Percentiles rank a stretch among this genome's conserved stretches.
phyloP scores from a whole-genome alignment of 2,329 filamentous ascomycete genomes.

The Nigrograna mackinnonii region DNA sequence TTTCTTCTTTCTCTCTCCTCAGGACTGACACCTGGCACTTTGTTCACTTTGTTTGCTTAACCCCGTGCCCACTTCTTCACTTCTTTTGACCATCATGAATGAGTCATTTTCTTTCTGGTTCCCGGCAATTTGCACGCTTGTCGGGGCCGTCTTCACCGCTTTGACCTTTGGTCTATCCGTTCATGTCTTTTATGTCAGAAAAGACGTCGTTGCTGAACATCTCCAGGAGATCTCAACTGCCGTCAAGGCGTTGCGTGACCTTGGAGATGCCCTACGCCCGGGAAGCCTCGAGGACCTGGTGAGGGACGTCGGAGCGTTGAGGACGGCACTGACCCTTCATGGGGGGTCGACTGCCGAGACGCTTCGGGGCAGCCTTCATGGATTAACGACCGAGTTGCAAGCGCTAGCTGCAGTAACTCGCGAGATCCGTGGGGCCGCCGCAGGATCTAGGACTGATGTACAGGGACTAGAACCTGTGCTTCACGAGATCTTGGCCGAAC shows the following conservation, averaged over 20 bases:
- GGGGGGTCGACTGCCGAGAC: constrained; percentile 5
- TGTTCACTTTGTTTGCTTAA: background rate
- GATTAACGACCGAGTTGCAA: constrained; percentile 11
- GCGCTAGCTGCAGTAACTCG: constrained; percentile 6
- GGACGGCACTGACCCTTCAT: constrained; percentile 2
- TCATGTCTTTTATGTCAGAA: background rate
- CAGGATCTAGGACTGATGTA: constrained; percentile 7
- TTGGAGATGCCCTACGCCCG: background rate
- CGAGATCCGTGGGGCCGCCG: constrained; percentile 5
- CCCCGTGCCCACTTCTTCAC: background rate
- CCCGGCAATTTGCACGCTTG: constrained; percentile 6
- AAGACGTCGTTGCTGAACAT: background rate
- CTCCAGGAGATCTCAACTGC: background rate
- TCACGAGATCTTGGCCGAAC: constrained; percentile 11
- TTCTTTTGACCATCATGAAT: constrained; percentile 7
- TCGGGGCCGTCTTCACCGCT: constrained; percentile 7
- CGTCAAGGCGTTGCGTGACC: background rate
- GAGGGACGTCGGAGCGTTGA: constrained; percentile 4
- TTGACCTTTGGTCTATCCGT: constrained; percentile 1
- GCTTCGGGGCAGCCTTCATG: constrained; percentile 2
- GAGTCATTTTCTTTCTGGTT: constrained; percentile 9
- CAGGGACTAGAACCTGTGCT: constrained; percentile 7
- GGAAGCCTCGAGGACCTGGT: background rate
- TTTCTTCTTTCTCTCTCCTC: constrained; percentile 3
- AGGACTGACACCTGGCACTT: constrained; percentile 5